A percentile compares a stretch with the other conserved stretches of the same genome.
Conservation (phyloP, 768 basidiomycete species). For the Atractiella rhizophila region DNA sequence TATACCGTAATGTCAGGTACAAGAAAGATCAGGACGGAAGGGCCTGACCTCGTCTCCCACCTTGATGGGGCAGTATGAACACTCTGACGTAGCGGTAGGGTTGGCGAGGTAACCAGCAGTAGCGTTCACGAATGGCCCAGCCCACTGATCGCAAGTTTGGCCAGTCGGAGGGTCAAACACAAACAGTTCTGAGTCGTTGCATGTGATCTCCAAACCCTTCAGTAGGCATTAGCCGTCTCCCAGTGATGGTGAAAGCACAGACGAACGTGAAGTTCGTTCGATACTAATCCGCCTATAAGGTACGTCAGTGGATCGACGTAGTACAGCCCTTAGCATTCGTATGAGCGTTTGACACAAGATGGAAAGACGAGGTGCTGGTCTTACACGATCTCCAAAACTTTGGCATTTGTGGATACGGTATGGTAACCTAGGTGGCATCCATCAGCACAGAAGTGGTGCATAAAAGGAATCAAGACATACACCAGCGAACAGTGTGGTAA, state of each 20-base stretch:
- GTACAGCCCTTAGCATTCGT: no score
- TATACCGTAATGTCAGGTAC: no score
- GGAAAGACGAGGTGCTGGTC: background rate
- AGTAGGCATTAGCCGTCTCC: no score
- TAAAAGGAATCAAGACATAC: no score
- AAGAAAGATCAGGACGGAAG: no score
- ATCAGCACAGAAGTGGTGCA: no score
- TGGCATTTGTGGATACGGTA: slow-evolving; percentile 39
- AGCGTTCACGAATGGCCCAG: slow-evolving; percentile 33
- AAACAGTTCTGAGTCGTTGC: slow-evolving; percentile 43
- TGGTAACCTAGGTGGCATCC: no score
- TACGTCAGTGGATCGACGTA: slow-evolving; percentile 38
- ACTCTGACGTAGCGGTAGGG: slow-evolving; percentile 32
- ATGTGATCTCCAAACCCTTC: no score
- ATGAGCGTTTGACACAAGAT: background rate
- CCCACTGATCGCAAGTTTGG: slow-evolving; percentile 49
- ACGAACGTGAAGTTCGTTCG: slow-evolving; percentile 51
- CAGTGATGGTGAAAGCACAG: no score
- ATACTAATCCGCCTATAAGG: slow-evolving; percentile 42
- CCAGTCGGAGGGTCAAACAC: slow-evolving; percentile 46
- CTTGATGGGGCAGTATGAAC: slow-evolving; percentile 41
- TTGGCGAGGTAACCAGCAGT: slow-evolving; percentile 56
- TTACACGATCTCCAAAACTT: slow-evolving; percentile 41
- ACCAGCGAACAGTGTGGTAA: no score
- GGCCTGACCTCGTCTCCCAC: slow-evolving; percentile 48